Evolutionary conservation across 306 rosid genomes (phyloP).

Genomic region (Cercis canadensis): DNA sequence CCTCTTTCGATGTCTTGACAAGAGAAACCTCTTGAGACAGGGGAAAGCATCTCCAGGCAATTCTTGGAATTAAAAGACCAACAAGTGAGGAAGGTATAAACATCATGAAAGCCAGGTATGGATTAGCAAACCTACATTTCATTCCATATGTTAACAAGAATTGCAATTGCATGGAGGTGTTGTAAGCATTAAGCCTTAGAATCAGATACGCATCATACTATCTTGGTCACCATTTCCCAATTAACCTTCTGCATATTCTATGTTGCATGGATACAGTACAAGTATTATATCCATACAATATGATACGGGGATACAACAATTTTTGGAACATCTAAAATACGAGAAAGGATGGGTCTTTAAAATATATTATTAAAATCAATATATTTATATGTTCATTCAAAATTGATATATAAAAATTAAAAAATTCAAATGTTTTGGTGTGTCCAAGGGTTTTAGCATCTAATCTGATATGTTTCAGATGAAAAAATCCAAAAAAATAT

Average conservation of each 20-base stretch:
- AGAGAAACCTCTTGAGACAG: slow-evolving; percentile 67
- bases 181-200: slow-evolving; percentile 25
- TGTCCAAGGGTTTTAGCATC: no score
- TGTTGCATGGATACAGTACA: no score
- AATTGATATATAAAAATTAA: no score
- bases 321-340: no score
- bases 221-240: not conserved
- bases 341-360: no score
- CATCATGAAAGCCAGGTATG: slow-evolving; percentile 92
- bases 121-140: slow-evolving; percentile 86
- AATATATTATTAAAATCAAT: no score
- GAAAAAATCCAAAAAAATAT: no score
- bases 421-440: no score
- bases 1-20: slow-evolving; percentile 73
- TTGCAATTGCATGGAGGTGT: slow-evolving; percentile 29
- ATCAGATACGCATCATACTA: slow-evolving; percentile 14
- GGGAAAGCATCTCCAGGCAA: slow-evolving; percentile 66
- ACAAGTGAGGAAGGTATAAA: slow-evolving; percentile 79
- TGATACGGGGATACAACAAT: no score
- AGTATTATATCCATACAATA: no score
- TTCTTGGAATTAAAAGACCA: slow-evolving; percentile 84
- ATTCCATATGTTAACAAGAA: slow-evolving; percentile 42
- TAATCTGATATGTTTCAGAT: no score
- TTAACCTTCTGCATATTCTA: not conserved
- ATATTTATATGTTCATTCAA: no score